These are phyloP conservation scores for Phaffia tasmanica DNA, from an alignment of 768 basidiomycete species.

Conservation along the genomic window DNA sequence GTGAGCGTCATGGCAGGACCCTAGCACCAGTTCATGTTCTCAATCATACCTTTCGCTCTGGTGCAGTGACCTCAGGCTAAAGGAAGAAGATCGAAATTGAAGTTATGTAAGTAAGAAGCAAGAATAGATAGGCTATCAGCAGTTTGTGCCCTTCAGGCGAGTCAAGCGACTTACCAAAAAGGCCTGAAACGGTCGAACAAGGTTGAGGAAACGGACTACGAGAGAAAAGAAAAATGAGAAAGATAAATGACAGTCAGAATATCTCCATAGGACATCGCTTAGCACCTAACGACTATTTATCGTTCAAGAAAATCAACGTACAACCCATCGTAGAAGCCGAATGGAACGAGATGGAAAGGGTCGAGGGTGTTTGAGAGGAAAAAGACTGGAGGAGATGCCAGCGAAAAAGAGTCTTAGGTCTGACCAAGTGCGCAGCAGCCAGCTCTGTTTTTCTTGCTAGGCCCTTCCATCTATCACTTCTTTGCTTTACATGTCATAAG, in stretches of 20 bases:
- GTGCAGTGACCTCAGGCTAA: conserved; percentile 84
- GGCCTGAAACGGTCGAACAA: conserved; percentile 93
- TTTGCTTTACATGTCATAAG: no score
- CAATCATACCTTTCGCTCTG: conserved; percentile 77
- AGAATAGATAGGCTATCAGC: no score
- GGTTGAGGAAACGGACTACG: conserved; percentile 88
- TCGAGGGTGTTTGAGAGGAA: background rate
- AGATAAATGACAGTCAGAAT: background rate
- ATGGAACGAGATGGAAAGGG: background rate
- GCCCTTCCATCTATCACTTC: no score
- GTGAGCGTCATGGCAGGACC: background rate
- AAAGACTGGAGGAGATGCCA: no score
- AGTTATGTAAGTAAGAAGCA: background rate
- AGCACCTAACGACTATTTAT: background rate
- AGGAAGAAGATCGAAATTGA: background rate
- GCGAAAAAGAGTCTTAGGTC: no score
- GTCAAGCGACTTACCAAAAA: conserved; percentile 46
- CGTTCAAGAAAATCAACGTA: background rate
- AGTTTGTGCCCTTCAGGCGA: no score
- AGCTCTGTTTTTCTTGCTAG: no score
- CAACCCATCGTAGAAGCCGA: conserved; percentile 6
- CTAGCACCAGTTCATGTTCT: background rate
- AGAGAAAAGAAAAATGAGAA: background rate
- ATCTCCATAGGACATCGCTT: background rate
- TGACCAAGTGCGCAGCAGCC: no score